phyloP scores from a whole-genome alignment of 306 rosid genomes.

The Rubus parviflorus region DNA sequence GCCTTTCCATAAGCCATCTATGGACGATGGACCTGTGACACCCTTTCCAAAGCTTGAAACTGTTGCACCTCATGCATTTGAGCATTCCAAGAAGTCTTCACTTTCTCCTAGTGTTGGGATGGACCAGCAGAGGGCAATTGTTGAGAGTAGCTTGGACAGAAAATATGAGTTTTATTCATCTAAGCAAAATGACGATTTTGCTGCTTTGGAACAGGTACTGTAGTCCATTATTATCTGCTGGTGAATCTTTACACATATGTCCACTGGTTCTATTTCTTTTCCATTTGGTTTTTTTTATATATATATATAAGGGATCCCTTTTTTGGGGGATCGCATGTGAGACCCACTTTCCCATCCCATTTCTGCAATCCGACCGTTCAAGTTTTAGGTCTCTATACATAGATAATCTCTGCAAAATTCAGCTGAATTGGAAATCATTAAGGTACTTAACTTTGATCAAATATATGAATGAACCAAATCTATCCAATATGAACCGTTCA shows the following conservation, averaged over 20 bases:
- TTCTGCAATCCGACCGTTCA: no score
- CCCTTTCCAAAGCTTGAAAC: conserved; percentile 41
- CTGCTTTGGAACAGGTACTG: conserved; percentile 91
- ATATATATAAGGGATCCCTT: no score
- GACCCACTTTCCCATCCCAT: no score
- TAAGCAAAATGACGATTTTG: conserved; percentile 77
- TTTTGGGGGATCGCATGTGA: no score
- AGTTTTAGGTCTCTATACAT: no score
- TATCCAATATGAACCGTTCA: no score
- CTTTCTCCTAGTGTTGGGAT: conserved; percentile 31
- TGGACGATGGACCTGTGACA: conserved; percentile 40
- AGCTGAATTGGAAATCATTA: no score
- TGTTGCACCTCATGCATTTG: conserved; percentile 37
- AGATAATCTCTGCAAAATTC: no score
- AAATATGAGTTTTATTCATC: conserved; percentile 52
- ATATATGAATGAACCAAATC: no score
- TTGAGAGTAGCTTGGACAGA: conserved; percentile 52
- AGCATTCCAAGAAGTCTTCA: conserved; percentile 33
- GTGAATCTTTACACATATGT: conserved; percentile 13
- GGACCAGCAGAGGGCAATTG: conserved; percentile 36
- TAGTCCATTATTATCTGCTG: conserved; percentile 21
- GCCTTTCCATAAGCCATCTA: conserved; percentile 43
- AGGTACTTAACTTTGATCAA: no score
- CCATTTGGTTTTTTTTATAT: not conserved
- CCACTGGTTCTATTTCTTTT: conserved; percentile 1